Evolutionary conservation across 345 rosid species (phyloP).

Genomic region (Eucalyptus cloeziana): DNA sequence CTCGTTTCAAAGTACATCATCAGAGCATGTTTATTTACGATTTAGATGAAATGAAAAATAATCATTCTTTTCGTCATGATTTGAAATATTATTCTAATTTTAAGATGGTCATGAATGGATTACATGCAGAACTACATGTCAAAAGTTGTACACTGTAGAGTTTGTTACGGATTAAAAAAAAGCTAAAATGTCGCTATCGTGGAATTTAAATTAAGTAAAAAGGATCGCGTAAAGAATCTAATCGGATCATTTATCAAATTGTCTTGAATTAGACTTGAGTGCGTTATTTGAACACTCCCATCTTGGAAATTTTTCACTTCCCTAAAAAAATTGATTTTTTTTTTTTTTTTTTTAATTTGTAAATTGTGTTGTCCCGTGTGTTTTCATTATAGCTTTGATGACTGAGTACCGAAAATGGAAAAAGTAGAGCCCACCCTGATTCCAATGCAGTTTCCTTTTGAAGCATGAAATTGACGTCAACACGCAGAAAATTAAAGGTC

Average conservation of each 20-base stretch:
- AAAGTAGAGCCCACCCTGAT: background rate
- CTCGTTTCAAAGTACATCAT: background rate
- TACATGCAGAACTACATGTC: background rate
- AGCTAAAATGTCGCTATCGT: background rate
- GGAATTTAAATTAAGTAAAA: background rate
- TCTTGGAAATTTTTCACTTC: background rate
- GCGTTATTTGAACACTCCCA: background rate
- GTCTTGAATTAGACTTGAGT: background rate
- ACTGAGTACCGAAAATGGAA: background rate
- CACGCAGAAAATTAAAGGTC: background rate
- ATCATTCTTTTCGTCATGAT: rapidly evolving
- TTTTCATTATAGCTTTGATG: background rate
- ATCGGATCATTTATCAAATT: background rate
- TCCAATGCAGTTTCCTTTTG: background rate
- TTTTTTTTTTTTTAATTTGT: background rate
- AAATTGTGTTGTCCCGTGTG: background rate
- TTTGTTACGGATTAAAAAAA: background rate
- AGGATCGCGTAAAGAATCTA: background rate
- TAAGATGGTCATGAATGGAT: background rate
- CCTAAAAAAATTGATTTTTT: background rate
- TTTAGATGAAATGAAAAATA: rapidly evolving
- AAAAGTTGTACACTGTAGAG: rapidly evolving
- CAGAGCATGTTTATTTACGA: background rate
- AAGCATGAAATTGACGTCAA: background rate
- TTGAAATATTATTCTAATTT: background rate